Percentiles rank a stretch among this genome's conserved stretches.
Conservation (phyloP, 345 rosid genomes). For the Syzygium jambos region DNA sequence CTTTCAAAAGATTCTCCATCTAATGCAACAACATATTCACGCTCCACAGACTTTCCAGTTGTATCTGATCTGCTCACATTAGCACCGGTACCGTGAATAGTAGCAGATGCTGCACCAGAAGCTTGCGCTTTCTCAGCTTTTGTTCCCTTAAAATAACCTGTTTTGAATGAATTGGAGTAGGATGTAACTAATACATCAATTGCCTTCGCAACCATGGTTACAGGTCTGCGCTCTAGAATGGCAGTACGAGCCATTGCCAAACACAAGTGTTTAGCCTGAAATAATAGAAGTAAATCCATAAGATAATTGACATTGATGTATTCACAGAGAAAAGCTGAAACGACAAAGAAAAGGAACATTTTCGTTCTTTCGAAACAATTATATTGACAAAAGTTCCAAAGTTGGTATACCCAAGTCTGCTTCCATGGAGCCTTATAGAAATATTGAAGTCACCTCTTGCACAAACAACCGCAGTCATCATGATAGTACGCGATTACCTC, state of each 20-base stretch:
- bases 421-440: neutral
- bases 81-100: constrained; percentile 13
- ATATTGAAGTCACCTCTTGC: neutral
- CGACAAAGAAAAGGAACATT: neutral
- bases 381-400: neutral
- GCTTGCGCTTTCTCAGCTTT: constrained; percentile 39
- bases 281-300: constrained; percentile 6
- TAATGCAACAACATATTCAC: constrained; percentile 16
- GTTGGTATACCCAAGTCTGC: neutral
- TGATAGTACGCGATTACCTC: neutral
- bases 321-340: neutral
- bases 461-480: neutral
- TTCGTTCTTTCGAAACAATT: neutral
- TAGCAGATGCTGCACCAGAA: constrained; percentile 19
- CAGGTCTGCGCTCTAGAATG: constrained; percentile 87
- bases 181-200: constrained; percentile 73
- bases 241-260: constrained; percentile 58
- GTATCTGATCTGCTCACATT: constrained; percentile 33
- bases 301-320: neutral
- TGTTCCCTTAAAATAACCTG: constrained; percentile 56
- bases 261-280: constrained; percentile 88
- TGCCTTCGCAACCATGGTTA: constrained; percentile 64
- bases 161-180: constrained; percentile 58
- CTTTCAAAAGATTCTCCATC: constrained; percentile 23
- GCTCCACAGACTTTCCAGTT: constrained; percentile 22